Evolutionary conservation across 768 basidiomycete species (phyloP), one percentile per base, ranked within the genome.

Genomic region (Pisolithus albus): DNA sequence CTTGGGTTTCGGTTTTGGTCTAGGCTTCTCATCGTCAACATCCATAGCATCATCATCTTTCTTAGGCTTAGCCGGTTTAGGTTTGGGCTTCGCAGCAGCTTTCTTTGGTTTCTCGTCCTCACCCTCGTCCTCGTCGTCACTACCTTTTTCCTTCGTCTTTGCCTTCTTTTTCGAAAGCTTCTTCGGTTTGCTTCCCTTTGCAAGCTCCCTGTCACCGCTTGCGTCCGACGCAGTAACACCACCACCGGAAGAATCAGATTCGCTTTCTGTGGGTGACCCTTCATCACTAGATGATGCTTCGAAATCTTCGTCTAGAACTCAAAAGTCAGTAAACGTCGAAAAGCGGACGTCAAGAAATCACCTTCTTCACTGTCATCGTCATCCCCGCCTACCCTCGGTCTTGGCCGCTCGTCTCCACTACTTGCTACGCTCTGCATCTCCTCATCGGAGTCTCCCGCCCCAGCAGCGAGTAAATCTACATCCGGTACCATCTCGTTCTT

Each of bases 401-500:
- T 77, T 0, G 80, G 81, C 38, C 67, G 76, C 56, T 80, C 82
- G 57, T 79, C 75, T 16, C 83, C 86, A 51, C 83, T 82, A 58
- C 83, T 87, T 21, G 81, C 79, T 5, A 86, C 82, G 61, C 88
- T 90, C 65, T 83, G 81, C 87, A 88, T 88, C 61, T 88, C 88
- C 54, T 88, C 86, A 50, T 90, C 89, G 46, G 84, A 84, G 55
- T 82, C 82, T 3, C 73, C 84, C 2, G 69, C 83, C 19, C 71
- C 83, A 21, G 80, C 80, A 44, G 76, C 78, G 69, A 89, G 68
- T 59, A 89, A 72, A 62, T 92, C 84, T 18, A 84, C 84, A 61
- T 96, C 94, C 13, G 88, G 86, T 48, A 88, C 81, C 81, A 93
- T 92, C 79, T 95, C 92, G 67, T 92, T 95, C 81, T 96, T 96